phyloP scores from a whole-genome alignment of 495 filamentous ascomycete genomes.

The Penicillium argentinense region DNA sequence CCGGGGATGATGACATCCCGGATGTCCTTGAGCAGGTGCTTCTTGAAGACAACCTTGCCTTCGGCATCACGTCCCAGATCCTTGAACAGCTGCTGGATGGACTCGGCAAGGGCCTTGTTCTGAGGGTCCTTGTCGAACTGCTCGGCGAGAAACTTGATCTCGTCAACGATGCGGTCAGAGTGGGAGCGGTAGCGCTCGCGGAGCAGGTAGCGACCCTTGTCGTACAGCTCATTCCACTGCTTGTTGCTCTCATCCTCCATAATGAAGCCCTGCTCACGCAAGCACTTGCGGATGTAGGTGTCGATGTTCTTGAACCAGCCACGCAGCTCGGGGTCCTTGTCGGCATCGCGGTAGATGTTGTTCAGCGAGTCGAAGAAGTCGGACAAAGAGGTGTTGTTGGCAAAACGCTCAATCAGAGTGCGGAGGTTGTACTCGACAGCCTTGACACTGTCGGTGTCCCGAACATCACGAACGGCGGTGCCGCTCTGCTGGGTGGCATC shows the following conservation, averaged over 20 bases:
- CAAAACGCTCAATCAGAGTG: constrained; percentile 89
- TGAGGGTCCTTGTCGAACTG: constrained; percentile 87
- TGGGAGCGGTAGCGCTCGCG: constrained; percentile 85
- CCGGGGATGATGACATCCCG: constrained; percentile 82
- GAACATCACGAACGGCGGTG: constrained; percentile 68
- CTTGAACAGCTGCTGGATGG: constrained; percentile 81
- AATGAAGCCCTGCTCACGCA: constrained; percentile 88
- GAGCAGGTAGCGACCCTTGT: constrained; percentile 83
- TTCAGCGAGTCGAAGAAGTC: constrained; percentile 86
- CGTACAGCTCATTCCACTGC: constrained; percentile 82
- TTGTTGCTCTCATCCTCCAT: constrained; percentile 78
- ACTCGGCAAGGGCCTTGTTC: constrained; percentile 74
- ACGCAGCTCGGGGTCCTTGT: constrained; percentile 82
- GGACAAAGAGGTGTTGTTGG: constrained; percentile 86
- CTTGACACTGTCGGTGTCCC: constrained; percentile 57
- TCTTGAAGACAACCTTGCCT: constrained; percentile 88
- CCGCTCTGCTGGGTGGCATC: constrained; percentile 59
- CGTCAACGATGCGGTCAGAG: constrained; percentile 83
- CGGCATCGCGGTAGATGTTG: constrained; percentile 85
- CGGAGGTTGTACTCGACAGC: constrained; percentile 78
- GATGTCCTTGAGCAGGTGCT: constrained; percentile 85
- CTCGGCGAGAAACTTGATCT: constrained; percentile 82
- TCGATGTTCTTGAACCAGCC: constrained; percentile 85
- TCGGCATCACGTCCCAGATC: constrained; percentile 82
- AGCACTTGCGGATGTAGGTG: constrained; percentile 71